A percentile compares a stretch with the other conserved stretches of the same genome.
Conservation (phyloP, 192 early-diverging fungal genomes). For the Podila minutissima region DNA sequence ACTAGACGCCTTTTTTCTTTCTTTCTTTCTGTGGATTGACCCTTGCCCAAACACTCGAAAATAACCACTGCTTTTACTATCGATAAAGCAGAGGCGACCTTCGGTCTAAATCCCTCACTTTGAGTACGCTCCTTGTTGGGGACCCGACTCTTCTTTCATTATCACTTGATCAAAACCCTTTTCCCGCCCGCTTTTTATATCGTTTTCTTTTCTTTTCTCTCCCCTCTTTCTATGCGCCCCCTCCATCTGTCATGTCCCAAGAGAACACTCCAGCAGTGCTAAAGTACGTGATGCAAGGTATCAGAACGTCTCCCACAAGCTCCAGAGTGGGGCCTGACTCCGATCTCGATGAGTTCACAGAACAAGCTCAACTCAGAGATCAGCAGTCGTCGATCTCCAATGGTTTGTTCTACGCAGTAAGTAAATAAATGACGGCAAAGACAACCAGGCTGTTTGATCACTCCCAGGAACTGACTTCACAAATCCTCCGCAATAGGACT, state of each 20-base stretch:
- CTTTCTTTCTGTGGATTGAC: background rate
- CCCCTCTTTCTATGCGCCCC: background rate
- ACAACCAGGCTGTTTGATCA: background rate
- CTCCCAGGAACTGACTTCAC: background rate
- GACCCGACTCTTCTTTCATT: background rate
- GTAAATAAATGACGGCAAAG: background rate
- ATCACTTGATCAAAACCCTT: no score
- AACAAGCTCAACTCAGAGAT: background rate
- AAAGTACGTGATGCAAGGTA: conserved; percentile 24
- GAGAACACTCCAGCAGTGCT: background rate
- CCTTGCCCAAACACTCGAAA: background rate
- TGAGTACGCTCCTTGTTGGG: background rate
- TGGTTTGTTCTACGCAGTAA: conserved; percentile 30
- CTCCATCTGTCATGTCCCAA: background rate
- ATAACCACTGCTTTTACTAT: conserved; percentile 10
- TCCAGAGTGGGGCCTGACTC: no score
- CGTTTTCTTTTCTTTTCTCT: background rate
- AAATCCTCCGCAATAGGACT: conserved; percentile 6
- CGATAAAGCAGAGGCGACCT: conserved; percentile 12
- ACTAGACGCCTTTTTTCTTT: no score
- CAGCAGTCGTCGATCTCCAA: conserved; percentile 3
- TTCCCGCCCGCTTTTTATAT: background rate
- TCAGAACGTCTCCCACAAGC: background rate
- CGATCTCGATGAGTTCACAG: no score
- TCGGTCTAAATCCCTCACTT: background rate